phyloP scores from a whole-genome alignment of 2,329 filamentous ascomycete species.

The Colletotrichum salicis region DNA sequence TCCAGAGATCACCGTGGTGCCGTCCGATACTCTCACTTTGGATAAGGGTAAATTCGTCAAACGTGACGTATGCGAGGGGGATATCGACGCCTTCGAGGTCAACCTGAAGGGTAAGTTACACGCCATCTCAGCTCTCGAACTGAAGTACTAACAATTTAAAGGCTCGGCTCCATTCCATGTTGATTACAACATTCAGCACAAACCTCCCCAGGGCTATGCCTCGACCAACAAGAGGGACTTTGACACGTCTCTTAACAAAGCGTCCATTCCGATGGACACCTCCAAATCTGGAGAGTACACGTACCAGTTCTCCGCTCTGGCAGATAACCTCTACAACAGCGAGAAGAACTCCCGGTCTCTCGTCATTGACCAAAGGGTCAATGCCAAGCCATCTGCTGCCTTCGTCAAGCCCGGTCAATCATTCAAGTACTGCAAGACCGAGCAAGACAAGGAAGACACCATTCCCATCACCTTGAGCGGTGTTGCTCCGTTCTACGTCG shows the following conservation, averaged over 20 bases:
- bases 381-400: constrained; percentile 81
- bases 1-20: constrained; percentile 75
- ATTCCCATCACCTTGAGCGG: constrained; percentile 90
- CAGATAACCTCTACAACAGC: constrained; percentile 86
- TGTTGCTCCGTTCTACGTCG: constrained; percentile 86
- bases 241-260: constrained; percentile 79
- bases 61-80: constrained; percentile 90
- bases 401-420: constrained; percentile 90
- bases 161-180: constrained; percentile 77
- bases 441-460: constrained; percentile 82
- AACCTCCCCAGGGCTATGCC: constrained; percentile 45
- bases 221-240: constrained; percentile 68
- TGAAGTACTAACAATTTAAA: constrained; percentile 50
- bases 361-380: constrained; percentile 82
- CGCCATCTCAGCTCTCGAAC: not conserved
- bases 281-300: constrained; percentile 83
- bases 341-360: constrained; percentile 75
- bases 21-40: constrained; percentile 68
- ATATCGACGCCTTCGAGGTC: constrained; percentile 89
- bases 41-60: constrained; percentile 72
- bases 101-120: constrained; percentile 73
- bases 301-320: constrained; percentile 85
- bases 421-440: constrained; percentile 93
- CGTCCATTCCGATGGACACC: constrained; percentile 88
- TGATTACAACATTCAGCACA: constrained; percentile 21